A percentile compares a stretch with the other conserved stretches of the same genome.
Evolutionary conservation across 805 yeast species (phyloP).

Genomic region (Maudiozyma bulderi): DNA sequence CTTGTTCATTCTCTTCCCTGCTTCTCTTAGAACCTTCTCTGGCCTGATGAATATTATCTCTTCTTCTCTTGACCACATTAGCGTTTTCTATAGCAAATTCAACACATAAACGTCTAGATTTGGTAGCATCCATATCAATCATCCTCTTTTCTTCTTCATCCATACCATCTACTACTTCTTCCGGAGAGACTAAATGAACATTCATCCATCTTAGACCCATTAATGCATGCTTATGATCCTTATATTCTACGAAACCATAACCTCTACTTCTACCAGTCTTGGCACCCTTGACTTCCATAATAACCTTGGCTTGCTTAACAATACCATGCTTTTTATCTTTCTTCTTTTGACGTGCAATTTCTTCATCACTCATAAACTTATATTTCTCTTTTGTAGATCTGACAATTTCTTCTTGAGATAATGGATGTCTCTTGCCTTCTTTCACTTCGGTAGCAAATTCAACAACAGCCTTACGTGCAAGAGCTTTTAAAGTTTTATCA

Average conservation of each 20-base stretch:
- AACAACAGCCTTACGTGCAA: slow-evolving; percentile 91
- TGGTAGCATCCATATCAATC: slow-evolving; percentile 44
- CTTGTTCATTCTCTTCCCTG: slow-evolving; percentile 18
- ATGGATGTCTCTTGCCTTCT: slow-evolving; percentile 63
- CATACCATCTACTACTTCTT: slow-evolving; percentile 64
- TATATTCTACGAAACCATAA: slow-evolving; percentile 87
- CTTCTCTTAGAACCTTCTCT: slow-evolving; percentile 28
- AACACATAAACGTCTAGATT: slow-evolving; percentile 71
- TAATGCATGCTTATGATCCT: slow-evolving; percentile 85
- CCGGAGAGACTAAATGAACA: slow-evolving; percentile 71
- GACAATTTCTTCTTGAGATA: slow-evolving; percentile 77
- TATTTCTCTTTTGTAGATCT: slow-evolving; percentile 67
- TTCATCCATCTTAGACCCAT: slow-evolving; percentile 97
- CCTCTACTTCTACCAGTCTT: slow-evolving; percentile 89
- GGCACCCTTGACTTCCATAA: slow-evolving; percentile 83
- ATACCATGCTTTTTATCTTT: slow-evolving; percentile 76
- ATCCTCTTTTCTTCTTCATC: slow-evolving; percentile 54
- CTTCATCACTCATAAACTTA: slow-evolving; percentile 32
- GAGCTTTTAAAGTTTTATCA: slow-evolving; percentile 76
- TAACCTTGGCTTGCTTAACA: slow-evolving; percentile 86
- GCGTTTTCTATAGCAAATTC: slow-evolving; percentile 97
- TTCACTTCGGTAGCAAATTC: slow-evolving; percentile 87
- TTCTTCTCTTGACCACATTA: slow-evolving; percentile 82
- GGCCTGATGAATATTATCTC: slow-evolving; percentile 48
- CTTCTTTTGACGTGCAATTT: slow-evolving; percentile 33